Conservation (phyloP, 2,329 filamentous ascomycete species). For the Colletotrichum lentis region DNA sequence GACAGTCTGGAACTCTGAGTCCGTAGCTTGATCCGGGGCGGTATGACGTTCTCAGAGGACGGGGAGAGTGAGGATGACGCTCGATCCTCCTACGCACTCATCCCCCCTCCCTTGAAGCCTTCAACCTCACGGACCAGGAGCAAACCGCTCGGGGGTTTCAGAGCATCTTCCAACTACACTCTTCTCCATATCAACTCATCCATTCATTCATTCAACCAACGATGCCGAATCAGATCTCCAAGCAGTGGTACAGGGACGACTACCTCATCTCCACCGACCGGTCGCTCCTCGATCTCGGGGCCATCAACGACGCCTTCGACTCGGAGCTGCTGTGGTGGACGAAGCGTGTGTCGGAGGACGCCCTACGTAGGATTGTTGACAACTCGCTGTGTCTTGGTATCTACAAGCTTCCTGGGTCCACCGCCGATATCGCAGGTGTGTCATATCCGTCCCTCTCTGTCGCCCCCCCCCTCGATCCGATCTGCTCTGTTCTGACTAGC, state of each 20-base stretch:
- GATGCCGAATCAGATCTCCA: conserved; percentile 39
- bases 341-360: conserved; percentile 56
- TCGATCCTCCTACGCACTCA: conserved; percentile 11
- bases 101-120: not conserved
- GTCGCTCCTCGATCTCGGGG: conserved; percentile 60
- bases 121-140: not conserved
- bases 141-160: conserved; percentile 10
- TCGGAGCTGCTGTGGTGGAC: conserved; percentile 71
- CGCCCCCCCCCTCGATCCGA: not conserved
- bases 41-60: conserved; percentile 3
- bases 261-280: conserved; percentile 71
- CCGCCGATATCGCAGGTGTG: conserved; percentile 46
- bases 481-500: not conserved
- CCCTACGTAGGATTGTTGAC: conserved; percentile 61
- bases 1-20: not conserved
- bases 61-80: not conserved
- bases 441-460: not conserved
- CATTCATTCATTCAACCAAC: not conserved
- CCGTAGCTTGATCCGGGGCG: conserved; percentile 1
- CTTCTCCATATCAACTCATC: not conserved
- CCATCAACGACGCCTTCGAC: conserved; percentile 63
- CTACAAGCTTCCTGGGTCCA: conserved; percentile 53
- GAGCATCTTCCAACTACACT: conserved; percentile 17
- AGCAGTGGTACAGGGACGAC: conserved; percentile 60
- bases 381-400: conserved; percentile 69